Percentiles rank a stretch among this genome's conserved stretches.
Conservation (phyloP, 75 land plant species). For the Azolla pinnata region DNA sequence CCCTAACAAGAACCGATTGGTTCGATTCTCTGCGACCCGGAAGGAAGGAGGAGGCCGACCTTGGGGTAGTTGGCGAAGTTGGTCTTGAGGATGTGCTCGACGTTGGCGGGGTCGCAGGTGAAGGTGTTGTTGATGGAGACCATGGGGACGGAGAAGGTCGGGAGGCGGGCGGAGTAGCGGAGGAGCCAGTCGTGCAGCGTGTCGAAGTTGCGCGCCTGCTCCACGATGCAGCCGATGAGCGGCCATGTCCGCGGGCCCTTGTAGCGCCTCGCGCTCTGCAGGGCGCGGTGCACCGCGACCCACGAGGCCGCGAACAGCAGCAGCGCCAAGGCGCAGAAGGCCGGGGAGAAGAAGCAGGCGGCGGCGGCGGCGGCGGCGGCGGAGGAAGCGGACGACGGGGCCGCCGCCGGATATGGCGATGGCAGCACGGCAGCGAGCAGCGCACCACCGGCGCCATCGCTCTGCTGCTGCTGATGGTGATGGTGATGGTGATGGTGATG, state of each 20-base stretch:
- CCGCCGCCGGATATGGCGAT: too few species aligned
- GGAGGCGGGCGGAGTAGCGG: slow-evolving; percentile 33
- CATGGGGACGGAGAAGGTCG: slow-evolving; percentile 52
- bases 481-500: too few species aligned
- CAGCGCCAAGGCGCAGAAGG: background rate
- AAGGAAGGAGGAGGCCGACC: slow-evolving; percentile 22
- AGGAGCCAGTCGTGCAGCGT: slow-evolving; percentile 85
- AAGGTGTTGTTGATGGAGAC: slow-evolving; percentile 50
- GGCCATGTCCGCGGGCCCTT: slow-evolving; percentile 88
- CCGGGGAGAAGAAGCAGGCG: background rate
- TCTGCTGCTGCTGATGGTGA: too few species aligned
- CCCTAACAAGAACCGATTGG: too few species aligned
- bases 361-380: too few species aligned
- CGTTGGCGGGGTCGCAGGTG: slow-evolving; percentile 72
- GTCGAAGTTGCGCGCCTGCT: slow-evolving; percentile 56
- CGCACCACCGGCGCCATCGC: too few species aligned
- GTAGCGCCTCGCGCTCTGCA: slow-evolving; percentile 19
- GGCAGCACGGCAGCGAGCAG: too few species aligned
- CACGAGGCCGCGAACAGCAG: slow-evolving; percentile 21
- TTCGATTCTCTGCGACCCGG: too few species aligned
- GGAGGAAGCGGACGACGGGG: too few species aligned
- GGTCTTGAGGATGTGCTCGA: slow-evolving; percentile 67
- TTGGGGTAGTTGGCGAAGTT: slow-evolving; percentile 75
- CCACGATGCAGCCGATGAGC: slow-evolving; percentile 53
- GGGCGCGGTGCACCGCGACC: slow-evolving; percentile 47